phyloP scores from a whole-genome alignment of 139 green algal species.

The Coelastrella sp. region DNA sequence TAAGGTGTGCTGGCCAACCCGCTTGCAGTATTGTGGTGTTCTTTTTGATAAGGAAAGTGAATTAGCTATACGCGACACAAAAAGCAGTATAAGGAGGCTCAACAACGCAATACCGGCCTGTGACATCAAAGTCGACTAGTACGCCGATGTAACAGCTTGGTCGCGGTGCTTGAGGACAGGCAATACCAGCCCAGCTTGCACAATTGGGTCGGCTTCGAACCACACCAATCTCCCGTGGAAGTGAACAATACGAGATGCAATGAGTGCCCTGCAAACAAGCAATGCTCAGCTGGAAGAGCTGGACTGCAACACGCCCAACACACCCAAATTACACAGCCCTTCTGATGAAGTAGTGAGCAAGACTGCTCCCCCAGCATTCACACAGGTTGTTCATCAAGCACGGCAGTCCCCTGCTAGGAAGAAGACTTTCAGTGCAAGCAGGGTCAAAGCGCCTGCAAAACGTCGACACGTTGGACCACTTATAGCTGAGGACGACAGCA shows the following conservation, averaged over 20 bases:
- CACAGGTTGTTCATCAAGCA: not conserved
- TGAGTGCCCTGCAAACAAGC: constrained; percentile 6
- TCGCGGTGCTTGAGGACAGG: too few species aligned
- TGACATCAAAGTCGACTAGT: too few species aligned
- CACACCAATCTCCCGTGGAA: too few species aligned
- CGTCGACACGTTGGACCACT: not conserved
- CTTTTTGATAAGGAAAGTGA: too few species aligned
- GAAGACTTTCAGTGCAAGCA: not conserved
- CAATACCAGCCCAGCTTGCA: too few species aligned
- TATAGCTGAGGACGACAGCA: constrained; percentile 43
- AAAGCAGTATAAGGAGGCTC: too few species aligned
- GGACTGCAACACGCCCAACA: not conserved
- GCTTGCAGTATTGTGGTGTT: too few species aligned
- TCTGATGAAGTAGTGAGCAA: not conserved
- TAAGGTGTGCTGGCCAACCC: too few species aligned
- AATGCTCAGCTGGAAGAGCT: not conserved
- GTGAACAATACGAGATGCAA: not conserved
- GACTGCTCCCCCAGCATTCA: not conserved
- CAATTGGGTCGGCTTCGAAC: too few species aligned
- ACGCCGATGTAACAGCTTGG: too few species aligned
- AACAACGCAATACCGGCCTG: too few species aligned
- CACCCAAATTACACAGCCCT: not conserved
- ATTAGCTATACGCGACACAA: too few species aligned
- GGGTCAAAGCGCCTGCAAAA: not conserved
- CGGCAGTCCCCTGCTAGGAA: not conserved